Evolutionary conservation across 2,329 filamentous ascomycete species (phyloP), one percentile per base, ranked within the genome.

Genomic region (Hypoxylon sp.): DNA sequence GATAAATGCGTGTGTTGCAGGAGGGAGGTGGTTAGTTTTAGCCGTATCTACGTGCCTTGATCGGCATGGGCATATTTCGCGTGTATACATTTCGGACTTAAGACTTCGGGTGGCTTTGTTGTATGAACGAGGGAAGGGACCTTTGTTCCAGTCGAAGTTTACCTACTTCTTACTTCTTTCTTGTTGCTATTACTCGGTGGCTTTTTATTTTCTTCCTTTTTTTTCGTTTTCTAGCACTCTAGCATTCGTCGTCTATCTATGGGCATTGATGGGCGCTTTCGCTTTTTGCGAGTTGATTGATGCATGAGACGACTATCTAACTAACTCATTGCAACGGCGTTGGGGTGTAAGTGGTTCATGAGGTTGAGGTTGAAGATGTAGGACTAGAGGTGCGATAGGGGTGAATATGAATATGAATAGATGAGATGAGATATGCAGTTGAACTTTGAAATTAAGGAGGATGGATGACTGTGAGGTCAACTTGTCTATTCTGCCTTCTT

Each of bases 1-100:
- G 93, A 94, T 70, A 97, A 93, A 77, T 99, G 96, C 77, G 94
- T 98, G 41, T 98, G 95, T 75, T 98, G 96, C 79, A 87, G 96
- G 55, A 89, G 93, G 62, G 92, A 96, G 74, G 93, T 98, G 30
- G 88, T 89, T 60, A 96, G 94, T 60, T 98, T 97, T 79, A 94
- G 93, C 72, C 89, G 93, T 73, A 89, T 99, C 66, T 99, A 92
- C 83, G 94, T 98, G 43, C 96, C 96, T 53, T 91, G 74, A 79
- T 50, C 17, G 7, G 17, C 38, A 9, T 9, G 5, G 28, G 28
- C 28, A 30, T 30, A 21, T 19, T 43, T 21, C 7, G 3, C 38
- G 10, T 43, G 17, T 43, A 43, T 17, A 43, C 2, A 9, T 9
- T 43, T 11, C 7, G 17, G 17, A 14, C n/a, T 49, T 19, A 17